These are phyloP conservation scores for Fraxinus americana DNA, from an alignment of 257 asterid genomes.

Conservation along the genomic window DNA sequence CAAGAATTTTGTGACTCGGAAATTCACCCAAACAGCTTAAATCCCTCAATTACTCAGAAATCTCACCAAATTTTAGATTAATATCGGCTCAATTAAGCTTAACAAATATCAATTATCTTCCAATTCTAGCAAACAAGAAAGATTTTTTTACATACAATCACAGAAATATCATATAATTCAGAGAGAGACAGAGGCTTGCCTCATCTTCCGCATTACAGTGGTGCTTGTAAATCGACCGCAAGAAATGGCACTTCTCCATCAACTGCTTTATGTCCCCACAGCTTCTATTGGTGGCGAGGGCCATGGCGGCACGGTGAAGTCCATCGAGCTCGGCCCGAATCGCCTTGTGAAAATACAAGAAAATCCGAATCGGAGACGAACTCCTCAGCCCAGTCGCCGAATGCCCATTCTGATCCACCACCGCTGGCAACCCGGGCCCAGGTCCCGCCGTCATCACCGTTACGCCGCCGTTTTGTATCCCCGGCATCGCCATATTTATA, in stretches of 20 bases:
- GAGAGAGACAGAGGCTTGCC: slow-evolving; percentile 32
- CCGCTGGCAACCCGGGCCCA: slow-evolving; percentile 19
- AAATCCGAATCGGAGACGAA: slow-evolving; percentile 78
- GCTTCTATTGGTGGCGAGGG: slow-evolving; percentile 54
- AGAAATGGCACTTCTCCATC: slow-evolving; percentile 59
- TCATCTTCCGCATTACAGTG: slow-evolving; percentile 96
- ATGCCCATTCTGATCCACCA: slow-evolving; percentile 49
- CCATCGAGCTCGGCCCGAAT: slow-evolving; percentile 76
- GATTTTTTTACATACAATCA: background rate
- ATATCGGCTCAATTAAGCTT: slow-evolving; percentile 12
- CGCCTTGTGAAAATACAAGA: slow-evolving; percentile 74
- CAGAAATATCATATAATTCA: background rate
- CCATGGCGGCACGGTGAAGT: slow-evolving; percentile 68
- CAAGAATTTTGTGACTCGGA: slow-evolving; percentile 15
- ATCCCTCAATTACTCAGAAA: slow-evolving; percentile 13
- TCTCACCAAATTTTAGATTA: slow-evolving; percentile 6
- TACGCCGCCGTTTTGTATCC: slow-evolving; percentile 59
- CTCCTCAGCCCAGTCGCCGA: slow-evolving; percentile 37
- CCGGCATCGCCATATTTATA: slow-evolving; percentile 55
- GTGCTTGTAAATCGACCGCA: slow-evolving; percentile 79
- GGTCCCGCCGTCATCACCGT: slow-evolving; percentile 48
- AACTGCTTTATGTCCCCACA: slow-evolving; percentile 65
- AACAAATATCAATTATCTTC: background rate
- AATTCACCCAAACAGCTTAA: slow-evolving; percentile 10
- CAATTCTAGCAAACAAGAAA: background rate